Conservation (phyloP, 352 stramenopile species). For the Aphanomyces invadans region DNA sequence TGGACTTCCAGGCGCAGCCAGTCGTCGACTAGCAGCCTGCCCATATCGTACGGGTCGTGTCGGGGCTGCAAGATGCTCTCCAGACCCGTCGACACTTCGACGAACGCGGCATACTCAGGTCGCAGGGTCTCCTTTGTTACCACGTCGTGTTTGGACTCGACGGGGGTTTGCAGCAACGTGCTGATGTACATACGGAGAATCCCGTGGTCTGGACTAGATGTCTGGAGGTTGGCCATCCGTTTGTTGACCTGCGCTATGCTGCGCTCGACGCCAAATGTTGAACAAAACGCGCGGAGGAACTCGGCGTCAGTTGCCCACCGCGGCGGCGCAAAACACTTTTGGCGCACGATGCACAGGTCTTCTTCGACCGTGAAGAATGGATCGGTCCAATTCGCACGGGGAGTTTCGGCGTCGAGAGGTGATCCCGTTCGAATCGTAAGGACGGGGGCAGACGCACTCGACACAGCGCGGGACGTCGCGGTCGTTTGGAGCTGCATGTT, state of each 20-base stretch:
- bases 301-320: constrained; percentile 31
- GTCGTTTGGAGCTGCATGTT: neutral
- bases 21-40: constrained; percentile 36
- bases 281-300: constrained; percentile 45
- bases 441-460: neutral
- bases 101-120: neutral
- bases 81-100: constrained; percentile 2
- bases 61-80: constrained; percentile 45
- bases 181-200: constrained; percentile 29
- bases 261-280: constrained; percentile 36
- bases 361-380: constrained; percentile 43
- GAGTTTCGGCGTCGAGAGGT: constrained; percentile 1
- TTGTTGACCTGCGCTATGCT: constrained; percentile 34
- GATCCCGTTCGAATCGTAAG: constrained; percentile 3
- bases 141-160: neutral
- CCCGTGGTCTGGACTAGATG: constrained; percentile 29
- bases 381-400: constrained; percentile 28
- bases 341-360: constrained; percentile 54
- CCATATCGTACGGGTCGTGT: constrained; percentile 54
- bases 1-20: constrained; percentile 44
- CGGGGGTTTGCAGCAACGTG: constrained; percentile 34
- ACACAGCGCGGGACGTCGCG: neutral
- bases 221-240: constrained; percentile 37
- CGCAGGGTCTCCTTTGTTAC: neutral
- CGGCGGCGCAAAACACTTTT: constrained; percentile 51